Percentiles rank a stretch among this genome's conserved stretches.
phyloP scores from a whole-genome alignment of 129 eudicot species.

The Saussurea involucrata region DNA sequence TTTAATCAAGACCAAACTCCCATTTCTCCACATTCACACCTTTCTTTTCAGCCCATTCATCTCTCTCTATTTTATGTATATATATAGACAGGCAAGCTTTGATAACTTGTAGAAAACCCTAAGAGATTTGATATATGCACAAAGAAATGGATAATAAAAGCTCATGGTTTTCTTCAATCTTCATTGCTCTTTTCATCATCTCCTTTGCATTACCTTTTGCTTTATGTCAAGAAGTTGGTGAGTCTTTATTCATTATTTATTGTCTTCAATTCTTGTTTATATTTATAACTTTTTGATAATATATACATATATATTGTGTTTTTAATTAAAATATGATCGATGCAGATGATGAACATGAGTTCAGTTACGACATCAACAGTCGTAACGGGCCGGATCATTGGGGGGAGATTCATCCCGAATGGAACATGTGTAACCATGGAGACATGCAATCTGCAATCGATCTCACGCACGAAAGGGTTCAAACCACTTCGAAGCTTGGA shows the following conservation, averaged over 20 bases:
- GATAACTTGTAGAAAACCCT: constrained; percentile 4
- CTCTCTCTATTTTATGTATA: not conserved
- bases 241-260: constrained; percentile 4
- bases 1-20: constrained; percentile 11
- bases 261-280: not conserved
- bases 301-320: not conserved
- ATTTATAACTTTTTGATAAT: not conserved
- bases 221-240: constrained; percentile 55
- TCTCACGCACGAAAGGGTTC: constrained; percentile 40
- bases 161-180: constrained; percentile 11
- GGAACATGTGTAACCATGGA: constrained; percentile 54
- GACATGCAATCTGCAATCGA: constrained; percentile 76
- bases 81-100: not conserved
- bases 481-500: constrained; percentile 38
- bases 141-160: constrained; percentile 20
- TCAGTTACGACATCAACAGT: constrained; percentile 30
- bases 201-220: not conserved
- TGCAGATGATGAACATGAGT: constrained; percentile 56
- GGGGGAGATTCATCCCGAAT: constrained; percentile 54
- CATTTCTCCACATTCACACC: constrained; percentile 14
- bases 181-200: constrained; percentile 30
- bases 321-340: not conserved
- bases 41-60: not conserved
- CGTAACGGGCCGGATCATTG: constrained; percentile 45
- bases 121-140: not conserved